Conservation (phyloP, 495 filamentous ascomycete genomes). For the Penicillium taxi region DNA sequence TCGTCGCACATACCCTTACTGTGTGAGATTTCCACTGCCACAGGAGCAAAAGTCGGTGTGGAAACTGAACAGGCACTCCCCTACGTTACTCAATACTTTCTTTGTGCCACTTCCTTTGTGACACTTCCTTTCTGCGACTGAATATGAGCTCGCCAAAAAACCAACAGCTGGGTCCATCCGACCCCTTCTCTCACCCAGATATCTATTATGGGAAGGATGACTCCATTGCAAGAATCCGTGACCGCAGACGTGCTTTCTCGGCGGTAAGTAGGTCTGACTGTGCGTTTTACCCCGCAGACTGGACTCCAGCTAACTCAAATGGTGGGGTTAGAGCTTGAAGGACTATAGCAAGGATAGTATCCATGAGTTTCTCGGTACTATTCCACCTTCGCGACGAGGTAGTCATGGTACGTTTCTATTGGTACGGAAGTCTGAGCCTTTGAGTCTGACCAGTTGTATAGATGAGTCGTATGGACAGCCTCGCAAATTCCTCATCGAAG, state of each 20-base stretch:
- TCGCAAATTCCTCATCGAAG: conserved; percentile 68
- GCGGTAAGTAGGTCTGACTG: conserved; percentile 42
- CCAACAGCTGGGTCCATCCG: conserved; percentile 26
- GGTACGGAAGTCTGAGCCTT: not conserved
- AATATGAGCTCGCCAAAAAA: conserved; percentile 32
- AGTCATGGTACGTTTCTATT: conserved; percentile 37
- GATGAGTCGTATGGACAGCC: conserved; percentile 45
- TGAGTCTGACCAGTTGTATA: conserved; percentile 15
- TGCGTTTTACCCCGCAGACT: conserved; percentile 15
- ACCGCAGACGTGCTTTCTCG: conserved; percentile 40
- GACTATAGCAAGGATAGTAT: conserved; percentile 31
- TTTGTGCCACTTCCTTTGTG: too few relatives aligned
- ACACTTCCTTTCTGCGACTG: conserved; percentile 1
- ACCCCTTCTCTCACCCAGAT: conserved; percentile 42
- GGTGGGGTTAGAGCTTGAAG: conserved; percentile 27
- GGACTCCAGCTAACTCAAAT: conserved; percentile 9
- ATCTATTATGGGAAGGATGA: conserved; percentile 45
- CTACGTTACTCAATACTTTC: conserved; percentile 17
- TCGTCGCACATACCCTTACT: too few relatives aligned
- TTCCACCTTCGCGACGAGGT: conserved; percentile 33
- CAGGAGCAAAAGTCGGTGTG: conserved; percentile 18
- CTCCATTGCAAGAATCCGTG: conserved; percentile 22
- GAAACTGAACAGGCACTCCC: conserved; percentile 8
- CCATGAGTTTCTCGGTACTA: conserved; percentile 26
- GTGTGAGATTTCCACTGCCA: too few relatives aligned